Base-by-base conservation (phyloP, 2,329 filamentous ascomycete species). In the Exophiala phaeomuriformis region DNA sequence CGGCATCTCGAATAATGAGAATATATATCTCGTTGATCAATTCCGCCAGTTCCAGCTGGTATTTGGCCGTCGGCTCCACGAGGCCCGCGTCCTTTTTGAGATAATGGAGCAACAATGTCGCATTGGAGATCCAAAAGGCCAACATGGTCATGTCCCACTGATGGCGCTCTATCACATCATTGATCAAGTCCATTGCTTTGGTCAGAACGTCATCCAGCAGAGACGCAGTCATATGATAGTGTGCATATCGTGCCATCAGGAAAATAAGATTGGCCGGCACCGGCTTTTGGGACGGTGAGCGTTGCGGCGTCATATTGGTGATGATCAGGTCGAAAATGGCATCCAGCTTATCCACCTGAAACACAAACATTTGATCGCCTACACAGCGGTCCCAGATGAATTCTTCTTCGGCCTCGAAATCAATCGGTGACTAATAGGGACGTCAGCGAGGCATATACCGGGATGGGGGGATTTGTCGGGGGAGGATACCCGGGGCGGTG, bases 121-220 rank as follows among this genome's bases (percentile, higher is more conserved):
- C 90, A 68, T 98, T 98, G 1, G 93, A 97, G 65, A 96, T 90
- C 93, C 93, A 98, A 67, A 98, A 98, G 2, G 93, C 93, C 36
- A 98, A 76, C 61, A 98, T 95, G 0, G 93, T 98, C 93, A 98
- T 98, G 67, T 98, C 93, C 93, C 93, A 97, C 67, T 98, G 93
- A 66, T 91, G 84, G 57, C 81, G 81, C 70, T 97, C 93, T n/a
- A 98, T 90, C 31, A 96, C 89, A 46, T 63, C 85, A 66, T 97
- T 97, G 64, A 98, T 97, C 70, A 91, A 93, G 65, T 95, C 89
- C 80, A 95, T 95, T 36, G 93, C 89, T 35, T 86, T 85, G 29
- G 87, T 78, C 10, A 98, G 80, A 29, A 97, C 79, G 41, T 86
- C 85, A 12, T 82, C 84, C 6, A 98, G 75, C 6, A 98, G 77